Conservation (phyloP, 1,139 yeast species). For the Hyphopichia fennica region DNA sequence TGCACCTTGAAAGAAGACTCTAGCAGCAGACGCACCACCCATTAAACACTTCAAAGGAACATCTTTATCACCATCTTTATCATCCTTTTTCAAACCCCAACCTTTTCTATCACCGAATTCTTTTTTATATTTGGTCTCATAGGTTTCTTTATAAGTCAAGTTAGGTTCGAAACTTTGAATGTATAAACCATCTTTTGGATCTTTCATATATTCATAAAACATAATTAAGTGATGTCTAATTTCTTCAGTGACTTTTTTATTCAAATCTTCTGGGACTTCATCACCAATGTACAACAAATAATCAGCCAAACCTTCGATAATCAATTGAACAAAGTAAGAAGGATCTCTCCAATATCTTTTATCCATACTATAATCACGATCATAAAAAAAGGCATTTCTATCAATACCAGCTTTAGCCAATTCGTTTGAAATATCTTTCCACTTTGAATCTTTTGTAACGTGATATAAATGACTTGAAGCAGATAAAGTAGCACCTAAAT, state of each 20-base stretch:
- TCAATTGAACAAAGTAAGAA: constrained; percentile 62
- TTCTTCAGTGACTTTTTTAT: constrained; percentile 40
- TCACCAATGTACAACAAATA: constrained; percentile 52
- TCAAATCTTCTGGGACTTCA: constrained; percentile 42
- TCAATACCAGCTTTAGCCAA: constrained; percentile 62
- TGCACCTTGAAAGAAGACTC: constrained; percentile 69
- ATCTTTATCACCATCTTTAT: constrained; percentile 34
- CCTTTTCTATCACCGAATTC: constrained; percentile 59
- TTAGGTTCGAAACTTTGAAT: constrained; percentile 64
- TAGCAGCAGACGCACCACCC: constrained; percentile 67
- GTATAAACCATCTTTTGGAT: constrained; percentile 60
- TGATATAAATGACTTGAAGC: constrained; percentile 54
- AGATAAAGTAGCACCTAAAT: constrained; percentile 65
- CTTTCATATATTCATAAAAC: constrained; percentile 58
- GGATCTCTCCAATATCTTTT: constrained; percentile 67
- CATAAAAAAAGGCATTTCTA: constrained; percentile 57
- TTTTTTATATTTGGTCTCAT: constrained; percentile 48
- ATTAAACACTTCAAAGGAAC: constrained; percentile 56
- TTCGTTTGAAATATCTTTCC: constrained; percentile 58
- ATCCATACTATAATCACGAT: constrained; percentile 59
- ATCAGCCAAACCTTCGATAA: constrained; percentile 71
- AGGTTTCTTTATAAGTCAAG: constrained; percentile 50
- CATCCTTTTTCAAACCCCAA: constrained; percentile 52
- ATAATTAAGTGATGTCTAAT: constrained; percentile 50
- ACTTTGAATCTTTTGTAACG: constrained; percentile 52